Evolutionary conservation across 148 eudicot genomes (phyloP).

Genomic region (Vaccinium vitisidaea): DNA sequence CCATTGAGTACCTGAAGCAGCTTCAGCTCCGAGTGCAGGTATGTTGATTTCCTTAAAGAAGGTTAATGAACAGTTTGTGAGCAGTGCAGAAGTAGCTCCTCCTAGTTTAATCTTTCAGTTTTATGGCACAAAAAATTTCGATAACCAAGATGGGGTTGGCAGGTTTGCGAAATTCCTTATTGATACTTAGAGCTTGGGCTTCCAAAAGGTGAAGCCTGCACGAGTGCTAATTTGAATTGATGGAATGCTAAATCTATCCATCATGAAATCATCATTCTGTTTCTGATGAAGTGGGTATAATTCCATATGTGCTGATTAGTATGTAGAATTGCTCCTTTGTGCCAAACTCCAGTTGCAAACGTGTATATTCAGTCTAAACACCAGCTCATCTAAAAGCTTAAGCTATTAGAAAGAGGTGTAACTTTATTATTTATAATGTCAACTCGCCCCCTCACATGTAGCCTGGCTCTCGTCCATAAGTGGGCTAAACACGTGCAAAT

Average conservation of each 20-base stretch:
- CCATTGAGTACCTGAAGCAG: constrained; percentile 92
- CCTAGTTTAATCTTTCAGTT: neutral
- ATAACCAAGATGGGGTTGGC: neutral
- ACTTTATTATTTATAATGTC: too few species aligned
- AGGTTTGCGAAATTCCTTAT: neutral
- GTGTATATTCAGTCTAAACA: neutral
- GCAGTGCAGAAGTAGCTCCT: neutral
- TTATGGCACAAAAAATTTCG: neutral
- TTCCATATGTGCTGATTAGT: neutral
- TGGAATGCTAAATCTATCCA: neutral
- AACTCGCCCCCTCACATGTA: too few species aligned
- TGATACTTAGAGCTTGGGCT: neutral
- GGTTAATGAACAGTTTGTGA: neutral
- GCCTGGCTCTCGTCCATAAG: too few species aligned
- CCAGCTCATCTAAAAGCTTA: too few species aligned
- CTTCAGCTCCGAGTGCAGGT: constrained; percentile 97
- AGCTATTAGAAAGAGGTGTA: too few species aligned
- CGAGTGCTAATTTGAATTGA: neutral
- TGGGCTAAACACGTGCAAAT: too few species aligned
- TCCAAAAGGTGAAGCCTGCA: neutral
- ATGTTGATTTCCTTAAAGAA: neutral
- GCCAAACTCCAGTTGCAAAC: neutral
- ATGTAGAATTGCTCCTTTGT: neutral
- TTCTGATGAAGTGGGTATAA: neutral
- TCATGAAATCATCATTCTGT: neutral